Base-by-base conservation (phyloP, 2,329 filamentous ascomycete species). In the Harringtonia lauricola region DNA sequence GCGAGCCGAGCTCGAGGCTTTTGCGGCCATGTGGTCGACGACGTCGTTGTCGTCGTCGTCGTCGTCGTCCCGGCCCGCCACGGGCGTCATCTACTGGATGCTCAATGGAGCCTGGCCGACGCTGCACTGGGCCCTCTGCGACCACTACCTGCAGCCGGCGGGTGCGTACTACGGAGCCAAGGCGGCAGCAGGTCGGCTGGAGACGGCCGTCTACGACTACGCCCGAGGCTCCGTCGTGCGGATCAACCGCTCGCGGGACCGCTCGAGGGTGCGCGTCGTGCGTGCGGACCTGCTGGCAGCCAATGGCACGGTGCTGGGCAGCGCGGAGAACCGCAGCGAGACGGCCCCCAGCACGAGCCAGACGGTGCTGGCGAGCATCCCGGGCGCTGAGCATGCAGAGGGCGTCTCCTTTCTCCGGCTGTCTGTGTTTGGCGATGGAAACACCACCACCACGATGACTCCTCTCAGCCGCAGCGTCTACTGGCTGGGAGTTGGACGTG, bases 71-170 rank as follows among this genome's bases (percentile, higher is more conserved):
- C 61, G 70, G 3, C 71, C 74, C 0, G 74, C 76, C 0, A 81
- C 76, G 0, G 78, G 78, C 0, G 39, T 74, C 39, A 71, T 82
- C 15, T 82, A 82, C 59, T 82, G 78, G 78, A 81, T 82, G 77
- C 56, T 81, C 42, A 80, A 79, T 50, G 71, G 71, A 37, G 78
- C 77, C 1, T 82, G 77, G 76, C 78, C 79, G 0, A 72, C 67
- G 43, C 59, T 82, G 24, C 78, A 81, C 53, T 83, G 79, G 78
- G 74, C 76, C 42, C 58, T 80, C 7, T 79, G 80, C 53, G 78
- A 81, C 51, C 76, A 76, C 55, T 81, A 81, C 49, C 57, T 80
- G 34, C 70, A 68, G 19, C 70, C 76, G 0, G 71, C 67, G 0
- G 78, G 74, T 0, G 66, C 72, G 0, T 81, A 76, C 48, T 81